Evolutionary conservation across 257 asterid species (phyloP).

Genomic region (Solanum etuberosum): DNA sequence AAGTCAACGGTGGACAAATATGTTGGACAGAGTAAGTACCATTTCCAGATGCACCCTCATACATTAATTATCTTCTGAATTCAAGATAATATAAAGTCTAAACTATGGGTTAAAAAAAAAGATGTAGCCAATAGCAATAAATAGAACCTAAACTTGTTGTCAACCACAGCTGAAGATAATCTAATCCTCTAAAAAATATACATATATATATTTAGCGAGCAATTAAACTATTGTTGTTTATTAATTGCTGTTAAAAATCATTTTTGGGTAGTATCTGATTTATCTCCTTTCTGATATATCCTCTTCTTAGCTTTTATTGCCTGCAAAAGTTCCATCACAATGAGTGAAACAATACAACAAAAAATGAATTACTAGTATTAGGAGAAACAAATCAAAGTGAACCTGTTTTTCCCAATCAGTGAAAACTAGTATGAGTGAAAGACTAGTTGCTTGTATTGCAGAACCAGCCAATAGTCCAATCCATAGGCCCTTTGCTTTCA

Average conservation of each 20-base stretch:
- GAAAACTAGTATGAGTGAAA: slow-evolving; percentile 20
- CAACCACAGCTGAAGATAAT: no score
- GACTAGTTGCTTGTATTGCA: slow-evolving; percentile 15
- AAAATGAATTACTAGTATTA: no score
- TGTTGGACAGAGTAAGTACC: no score
- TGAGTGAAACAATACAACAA: neutral
- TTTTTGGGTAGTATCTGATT: neutral
- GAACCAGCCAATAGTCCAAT: slow-evolving; percentile 37
- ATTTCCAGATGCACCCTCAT: neutral
- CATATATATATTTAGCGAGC: no score
- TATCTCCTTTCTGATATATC: neutral
- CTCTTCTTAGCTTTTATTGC: slow-evolving; percentile 15
- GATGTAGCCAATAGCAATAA: neutral
- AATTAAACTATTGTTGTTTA: no score
- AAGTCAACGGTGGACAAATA: no score
- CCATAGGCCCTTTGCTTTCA: slow-evolving; percentile 45
- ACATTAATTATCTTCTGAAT: neutral
- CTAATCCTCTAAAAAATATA: no score
- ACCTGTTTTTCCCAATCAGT: slow-evolving; percentile 41
- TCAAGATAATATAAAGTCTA: neutral
- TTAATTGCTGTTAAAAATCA: no score
- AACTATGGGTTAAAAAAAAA: neutral
- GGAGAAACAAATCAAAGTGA: neutral
- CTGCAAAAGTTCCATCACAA: slow-evolving; percentile 4
- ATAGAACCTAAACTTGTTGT: neutral